Base-by-base conservation (phyloP, 2,329 filamentous ascomycete genomes). In the Trichoderma oligosporum region DNA sequence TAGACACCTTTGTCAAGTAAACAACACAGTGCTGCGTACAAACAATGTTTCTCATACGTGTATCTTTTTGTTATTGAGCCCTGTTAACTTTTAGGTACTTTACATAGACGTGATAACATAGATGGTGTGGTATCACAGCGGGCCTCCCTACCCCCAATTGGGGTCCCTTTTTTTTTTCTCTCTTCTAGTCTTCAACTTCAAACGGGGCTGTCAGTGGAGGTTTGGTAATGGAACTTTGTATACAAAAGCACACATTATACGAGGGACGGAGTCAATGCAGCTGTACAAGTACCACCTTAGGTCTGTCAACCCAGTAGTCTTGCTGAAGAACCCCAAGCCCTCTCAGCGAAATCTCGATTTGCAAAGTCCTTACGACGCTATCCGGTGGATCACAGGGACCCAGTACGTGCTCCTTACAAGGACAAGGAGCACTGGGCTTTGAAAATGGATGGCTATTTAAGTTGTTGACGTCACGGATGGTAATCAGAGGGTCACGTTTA, bases 281-380 rank as follows among this genome's bases (percentile, higher is more conserved):
- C 36, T 42, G 33, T 25, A 38, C 38, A 24, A 20, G 20, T 53
- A 9, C 31, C 18, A 25, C 31, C 22, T 35, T 27, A n/a, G 22
- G 29, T 14, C 36, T 36, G 36, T 35, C 48, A 35, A 36, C 22
- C 24, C 36, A 41, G 35, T 7, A 33, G 35, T 16, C 24, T 41
- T 27, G n/a, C 24, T 36, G 59, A 67, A 64, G 67, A 65, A 68
- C 66, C 65, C 61, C 63, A 62, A 65, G 68, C 66, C 65, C 61
- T 63, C 61, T 58, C 65, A 62, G 60, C 61, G 60, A 61, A 65
- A 66, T 66, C 67, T 70, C 68, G 67, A 71, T 71, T n/a, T 60
- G 61, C 60, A 54, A 44, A 56, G 39, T 25, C 42, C 44, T 29
- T 44, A 56, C 25, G 36, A 55, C 56, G 56, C 51, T 56, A 60